Evolutionary conservation across 2,329 filamentous ascomycete species (phyloP), one percentile per base, ranked within the genome.

Genomic region (Penicillium occitanis): DNA sequence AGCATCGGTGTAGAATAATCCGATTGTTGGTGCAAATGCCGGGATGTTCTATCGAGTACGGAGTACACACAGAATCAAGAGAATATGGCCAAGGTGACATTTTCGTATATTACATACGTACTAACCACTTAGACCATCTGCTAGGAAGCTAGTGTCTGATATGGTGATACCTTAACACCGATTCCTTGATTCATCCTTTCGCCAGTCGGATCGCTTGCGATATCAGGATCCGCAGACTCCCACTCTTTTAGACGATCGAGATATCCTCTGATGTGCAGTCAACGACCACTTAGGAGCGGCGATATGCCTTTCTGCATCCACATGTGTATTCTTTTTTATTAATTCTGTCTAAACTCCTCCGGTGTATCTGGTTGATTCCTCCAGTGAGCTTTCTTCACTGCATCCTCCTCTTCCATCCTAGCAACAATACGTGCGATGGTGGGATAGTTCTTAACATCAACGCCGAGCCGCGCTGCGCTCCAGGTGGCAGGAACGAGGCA

Each of bases 401-500:
- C 85, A 25, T 83, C 81, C 67, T 85, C 74, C 69, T 75, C 69
- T 70, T 82, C 80, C 69, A 88, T 66, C 50, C 77, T 78, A 53
- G 78, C 78, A 62, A 79, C 81, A 55, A 89, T 74, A 63, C 71
- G 77, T 61, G 72, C 73, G 3, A 87, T 76, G 0, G 78, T 80
- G 1, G 84, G 84, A 67, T 83, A 86, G n/a, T 69, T 61, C 11
- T 71, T 70, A 58, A 89, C 58, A 68, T 87, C 82, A 28, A 89
- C 82, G 0, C 82, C 84, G 63, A 83, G 85, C 25, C 85, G 77
- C 74, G 84, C 75, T 0, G 87, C 86, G 11, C 83, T 84, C 82
- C 86, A 87, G 30, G 85, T 79, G 0, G 86, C 86, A 3, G 87
- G 87, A 63, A 87, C 73, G 25, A 89, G 73, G 69, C 82, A 85